Evolutionary conservation across 305 asterid genomes (phyloP).

Genomic region (Fraxinus nigra): DNA sequence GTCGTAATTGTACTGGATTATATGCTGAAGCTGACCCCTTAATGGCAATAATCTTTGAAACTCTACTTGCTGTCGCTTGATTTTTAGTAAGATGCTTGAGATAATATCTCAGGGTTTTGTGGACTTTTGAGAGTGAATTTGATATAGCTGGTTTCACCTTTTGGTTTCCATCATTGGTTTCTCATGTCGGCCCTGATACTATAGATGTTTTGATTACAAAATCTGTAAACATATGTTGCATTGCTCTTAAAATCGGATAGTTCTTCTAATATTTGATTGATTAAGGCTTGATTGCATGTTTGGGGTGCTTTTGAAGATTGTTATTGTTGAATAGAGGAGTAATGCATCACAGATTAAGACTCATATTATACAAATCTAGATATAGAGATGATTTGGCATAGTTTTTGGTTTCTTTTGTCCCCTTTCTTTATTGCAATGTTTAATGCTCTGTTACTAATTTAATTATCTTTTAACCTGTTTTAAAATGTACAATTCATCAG

Average conservation of each 20-base stretch:
- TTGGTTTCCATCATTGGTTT: neutral
- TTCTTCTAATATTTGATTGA: conserved; percentile 1
- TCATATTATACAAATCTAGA: conserved; percentile 7
- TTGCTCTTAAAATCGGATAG: neutral
- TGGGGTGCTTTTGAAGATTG: conserved; percentile 13
- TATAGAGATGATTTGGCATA: conserved; percentile 11
- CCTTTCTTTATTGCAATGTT: conserved; percentile 14
- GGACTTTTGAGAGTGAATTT: neutral
- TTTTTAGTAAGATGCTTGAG: neutral
- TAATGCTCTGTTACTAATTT: conserved; percentile 14
- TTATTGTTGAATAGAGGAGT: conserved; percentile 11
- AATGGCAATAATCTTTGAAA: neutral
- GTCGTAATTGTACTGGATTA: neutral
- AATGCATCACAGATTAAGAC: conserved; percentile 8
- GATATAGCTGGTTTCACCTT: neutral
- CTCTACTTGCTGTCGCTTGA: neutral
- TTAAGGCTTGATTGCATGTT: conserved; percentile 8
- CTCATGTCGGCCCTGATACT: neutral
- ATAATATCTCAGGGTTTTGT: neutral
- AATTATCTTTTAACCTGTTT: conserved; percentile 26
- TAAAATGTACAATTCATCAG: conserved; percentile 40
- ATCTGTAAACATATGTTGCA: neutral
- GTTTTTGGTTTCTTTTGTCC: conserved; percentile 16
- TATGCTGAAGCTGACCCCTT: neutral
- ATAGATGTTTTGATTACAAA: neutral